phyloP scores from a whole-genome alignment of 805 yeast genomes.

The Metschnikowia lochheadii region DNA sequence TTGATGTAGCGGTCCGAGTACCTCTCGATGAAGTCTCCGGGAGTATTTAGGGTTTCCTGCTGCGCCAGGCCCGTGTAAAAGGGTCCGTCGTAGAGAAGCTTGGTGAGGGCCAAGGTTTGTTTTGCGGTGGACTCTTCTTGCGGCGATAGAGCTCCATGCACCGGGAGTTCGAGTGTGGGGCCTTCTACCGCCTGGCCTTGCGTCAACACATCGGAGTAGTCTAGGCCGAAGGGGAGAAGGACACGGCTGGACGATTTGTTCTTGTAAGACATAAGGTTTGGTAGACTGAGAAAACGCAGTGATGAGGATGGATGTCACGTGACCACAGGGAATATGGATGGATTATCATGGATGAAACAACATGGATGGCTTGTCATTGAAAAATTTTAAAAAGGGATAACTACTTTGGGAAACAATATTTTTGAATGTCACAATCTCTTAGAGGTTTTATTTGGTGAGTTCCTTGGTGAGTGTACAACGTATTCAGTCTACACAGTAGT shows the following conservation, averaged over 20 bases:
- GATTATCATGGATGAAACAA: too few relatives aligned
- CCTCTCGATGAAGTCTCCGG: constrained; percentile 67
- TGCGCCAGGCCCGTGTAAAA: constrained; percentile 57
- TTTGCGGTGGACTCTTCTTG: constrained; percentile 50
- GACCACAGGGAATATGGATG: neutral
- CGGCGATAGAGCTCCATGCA: constrained; percentile 53
- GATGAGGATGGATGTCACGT: constrained; percentile 2
- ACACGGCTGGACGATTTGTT: constrained; percentile 43
- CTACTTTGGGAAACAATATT: too few relatives aligned
- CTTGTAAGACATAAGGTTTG: constrained; percentile 50
- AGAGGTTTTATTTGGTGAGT: too few relatives aligned
- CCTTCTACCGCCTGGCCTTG: constrained; percentile 34
- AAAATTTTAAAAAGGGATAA: too few relatives aligned
- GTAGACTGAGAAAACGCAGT: neutral
- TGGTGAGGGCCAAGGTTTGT: constrained; percentile 51
- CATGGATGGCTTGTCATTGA: too few relatives aligned
- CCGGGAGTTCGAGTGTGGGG: constrained; percentile 53
- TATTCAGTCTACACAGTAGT: too few relatives aligned
- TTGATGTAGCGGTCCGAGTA: constrained; percentile 78
- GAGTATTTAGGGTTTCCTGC: constrained; percentile 22
- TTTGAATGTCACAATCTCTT: too few relatives aligned
- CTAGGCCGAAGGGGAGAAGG: constrained; percentile 68
- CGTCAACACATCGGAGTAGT: constrained; percentile 52
- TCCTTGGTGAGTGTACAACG: too few relatives aligned
- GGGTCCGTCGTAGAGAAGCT: constrained; percentile 58